Percentiles rank a stretch among this genome's conserved stretches.
These are phyloP conservation scores for Scenedesmus sp. DNA, from an alignment of 163 green algal species.

Conservation along the genomic window DNA sequence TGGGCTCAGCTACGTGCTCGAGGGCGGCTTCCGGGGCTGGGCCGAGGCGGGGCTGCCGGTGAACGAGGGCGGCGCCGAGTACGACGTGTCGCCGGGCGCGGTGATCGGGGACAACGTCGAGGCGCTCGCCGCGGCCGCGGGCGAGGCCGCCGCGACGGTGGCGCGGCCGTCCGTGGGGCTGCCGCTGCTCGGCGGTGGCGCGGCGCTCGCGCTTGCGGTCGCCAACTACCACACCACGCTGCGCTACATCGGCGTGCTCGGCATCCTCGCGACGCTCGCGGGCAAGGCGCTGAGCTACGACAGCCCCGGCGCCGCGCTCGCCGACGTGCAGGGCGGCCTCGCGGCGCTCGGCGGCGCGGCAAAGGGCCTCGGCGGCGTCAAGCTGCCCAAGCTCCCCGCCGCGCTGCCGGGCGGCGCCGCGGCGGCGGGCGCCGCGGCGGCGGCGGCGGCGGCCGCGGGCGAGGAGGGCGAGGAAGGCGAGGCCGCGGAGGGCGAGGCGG, in stretches of 20 bases:
- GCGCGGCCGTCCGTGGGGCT: slow-evolving; percentile 25
- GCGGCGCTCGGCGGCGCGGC: too few species aligned
- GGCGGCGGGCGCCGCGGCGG: too few species aligned
- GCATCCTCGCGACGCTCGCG: slow-evolving; percentile 24
- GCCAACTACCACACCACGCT: slow-evolving; percentile 47
- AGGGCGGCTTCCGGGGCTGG: slow-evolving; percentile 39
- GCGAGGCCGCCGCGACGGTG: slow-evolving; percentile 13
- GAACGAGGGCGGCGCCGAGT: slow-evolving; percentile 24
- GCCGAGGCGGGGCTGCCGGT: slow-evolving; percentile 38
- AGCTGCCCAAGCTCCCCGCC: too few species aligned
- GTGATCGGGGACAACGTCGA: slow-evolving; percentile 38
- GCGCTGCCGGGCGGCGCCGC: too few species aligned
- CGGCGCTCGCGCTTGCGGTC: neutral
- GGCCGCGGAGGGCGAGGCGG: too few species aligned
- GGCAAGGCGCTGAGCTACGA: slow-evolving; percentile 41
- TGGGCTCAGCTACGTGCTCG: slow-evolving; percentile 28
- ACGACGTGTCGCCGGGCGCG: slow-evolving; percentile 34
- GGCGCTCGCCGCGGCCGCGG: slow-evolving; percentile 16
- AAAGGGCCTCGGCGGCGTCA: too few species aligned
- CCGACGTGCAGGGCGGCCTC: neutral
- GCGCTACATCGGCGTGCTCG: slow-evolving; percentile 38
- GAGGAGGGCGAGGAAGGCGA: too few species aligned
- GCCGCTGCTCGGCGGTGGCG: slow-evolving; percentile 27
- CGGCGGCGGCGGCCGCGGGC: too few species aligned
- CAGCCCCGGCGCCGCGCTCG: slow-evolving; percentile 24